phyloP scores from a whole-genome alignment of 140 eudicot genomes.

The Erigeron philadelphicus region DNA sequence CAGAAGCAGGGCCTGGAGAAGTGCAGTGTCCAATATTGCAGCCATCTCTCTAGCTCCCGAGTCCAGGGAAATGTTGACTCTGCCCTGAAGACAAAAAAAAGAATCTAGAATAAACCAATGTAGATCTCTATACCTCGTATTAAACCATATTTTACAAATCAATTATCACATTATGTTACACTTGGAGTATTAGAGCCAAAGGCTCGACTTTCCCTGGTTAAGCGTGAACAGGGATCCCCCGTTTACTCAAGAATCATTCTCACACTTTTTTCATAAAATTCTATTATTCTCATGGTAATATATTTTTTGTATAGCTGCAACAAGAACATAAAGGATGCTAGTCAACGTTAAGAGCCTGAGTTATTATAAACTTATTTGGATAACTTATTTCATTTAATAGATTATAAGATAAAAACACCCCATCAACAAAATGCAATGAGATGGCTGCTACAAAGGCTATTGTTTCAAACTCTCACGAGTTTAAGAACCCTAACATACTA shows the following conservation, averaged over 20 bases:
- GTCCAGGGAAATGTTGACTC: slow-evolving; percentile 55
- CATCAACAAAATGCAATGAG: slow-evolving; percentile 10
- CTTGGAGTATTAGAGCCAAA: background rate
- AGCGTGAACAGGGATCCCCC: too few species aligned
- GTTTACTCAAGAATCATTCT: too few species aligned
- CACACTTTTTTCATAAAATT: background rate
- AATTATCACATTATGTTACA: background rate
- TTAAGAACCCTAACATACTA: background rate
- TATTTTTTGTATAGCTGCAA: background rate
- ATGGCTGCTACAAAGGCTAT: slow-evolving; percentile 1
- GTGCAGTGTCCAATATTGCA: slow-evolving; percentile 82
- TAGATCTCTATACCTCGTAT: background rate
- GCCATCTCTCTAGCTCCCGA: slow-evolving; percentile 94
- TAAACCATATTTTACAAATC: background rate
- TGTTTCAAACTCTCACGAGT: slow-evolving; percentile 10
- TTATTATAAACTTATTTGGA: background rate
- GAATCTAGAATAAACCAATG: slow-evolving; percentile 17
- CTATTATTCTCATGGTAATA: background rate
- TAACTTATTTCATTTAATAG: background rate
- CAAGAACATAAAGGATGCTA: background rate
- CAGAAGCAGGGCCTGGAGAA: slow-evolving; percentile 76
- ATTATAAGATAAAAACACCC: background rate
- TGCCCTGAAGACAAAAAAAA: slow-evolving; percentile 42
- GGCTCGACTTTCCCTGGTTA: background rate
- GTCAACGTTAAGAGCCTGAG: slow-evolving; percentile 1